Evolutionary conservation across 495 filamentous ascomycete genomes (phyloP).

Genomic region (Aspergillus asperescens): DNA sequence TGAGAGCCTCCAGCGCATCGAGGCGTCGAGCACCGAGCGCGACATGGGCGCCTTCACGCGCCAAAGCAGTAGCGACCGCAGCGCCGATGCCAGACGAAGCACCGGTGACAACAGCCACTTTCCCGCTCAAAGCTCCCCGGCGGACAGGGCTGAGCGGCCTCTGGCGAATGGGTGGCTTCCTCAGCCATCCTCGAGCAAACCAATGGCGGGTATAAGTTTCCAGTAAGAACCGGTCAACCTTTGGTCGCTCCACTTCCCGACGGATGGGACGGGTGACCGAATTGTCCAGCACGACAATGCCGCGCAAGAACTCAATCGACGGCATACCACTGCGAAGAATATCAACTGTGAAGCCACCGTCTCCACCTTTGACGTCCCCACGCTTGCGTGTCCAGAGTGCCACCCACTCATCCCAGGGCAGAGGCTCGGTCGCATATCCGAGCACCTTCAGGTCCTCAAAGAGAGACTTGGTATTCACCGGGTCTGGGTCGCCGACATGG

Average conservation of each 20-base stretch:
- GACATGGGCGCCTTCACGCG: slow-evolving; percentile 54
- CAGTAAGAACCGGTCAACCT: slow-evolving; percentile 54
- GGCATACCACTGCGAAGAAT: slow-evolving; percentile 58
- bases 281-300: slow-evolving; percentile 58
- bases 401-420: slow-evolving; percentile 61
- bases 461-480: slow-evolving; percentile 48
- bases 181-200: slow-evolving; percentile 64
- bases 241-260: slow-evolving; percentile 51
- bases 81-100: slow-evolving; percentile 49
- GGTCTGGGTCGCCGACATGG: slow-evolving; percentile 62
- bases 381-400: slow-evolving; percentile 56
- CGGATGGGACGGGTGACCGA: slow-evolving; percentile 51
- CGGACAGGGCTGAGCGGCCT: slow-evolving; percentile 27
- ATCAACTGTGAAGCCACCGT: slow-evolving; percentile 52
- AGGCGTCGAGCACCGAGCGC: slow-evolving; percentile 58
- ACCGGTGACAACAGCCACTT: slow-evolving; percentile 47
- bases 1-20: slow-evolving; percentile 54
- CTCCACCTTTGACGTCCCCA: slow-evolving; percentile 51
- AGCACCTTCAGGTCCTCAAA: slow-evolving; percentile 53
- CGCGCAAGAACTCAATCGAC: slow-evolving; percentile 53
- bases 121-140: slow-evolving; percentile 49
- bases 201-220: slow-evolving; percentile 65
- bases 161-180: slow-evolving; percentile 44
- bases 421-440: slow-evolving; percentile 55
- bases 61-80: slow-evolving; percentile 44